Percentiles rank a stretch among this genome's conserved stretches.
phyloP scores from a whole-genome alignment of 352 stramenopile species.

The Phytophthora pluvialis region DNA sequence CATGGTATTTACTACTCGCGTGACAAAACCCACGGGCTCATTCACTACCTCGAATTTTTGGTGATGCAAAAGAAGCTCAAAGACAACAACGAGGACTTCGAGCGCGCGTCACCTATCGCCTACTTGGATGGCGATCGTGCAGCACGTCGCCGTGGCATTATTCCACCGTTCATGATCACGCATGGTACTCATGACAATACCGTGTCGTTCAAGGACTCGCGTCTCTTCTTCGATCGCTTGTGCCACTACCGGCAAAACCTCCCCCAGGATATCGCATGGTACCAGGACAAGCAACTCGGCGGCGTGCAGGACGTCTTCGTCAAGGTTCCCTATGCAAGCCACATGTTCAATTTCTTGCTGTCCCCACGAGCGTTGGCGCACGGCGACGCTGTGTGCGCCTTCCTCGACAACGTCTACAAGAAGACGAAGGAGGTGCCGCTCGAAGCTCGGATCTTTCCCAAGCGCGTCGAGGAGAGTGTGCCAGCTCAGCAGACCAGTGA shows the following conservation, averaged over 20 bases:
- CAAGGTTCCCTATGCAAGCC: slow-evolving; percentile 53
- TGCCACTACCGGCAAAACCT: slow-evolving; percentile 43
- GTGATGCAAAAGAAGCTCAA: slow-evolving; percentile 70
- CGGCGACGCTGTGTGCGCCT: slow-evolving; percentile 58
- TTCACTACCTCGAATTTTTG: slow-evolving; percentile 61
- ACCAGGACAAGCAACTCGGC: slow-evolving; percentile 32
- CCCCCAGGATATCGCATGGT: slow-evolving; percentile 20
- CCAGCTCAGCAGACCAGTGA: not conserved
- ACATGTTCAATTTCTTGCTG: slow-evolving; percentile 72
- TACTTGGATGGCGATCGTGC: slow-evolving; percentile 44
- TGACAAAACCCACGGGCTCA: slow-evolving; percentile 46
- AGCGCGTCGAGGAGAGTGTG: slow-evolving; percentile 2
- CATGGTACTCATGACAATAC: slow-evolving; percentile 70
- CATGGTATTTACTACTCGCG: slow-evolving; percentile 59
- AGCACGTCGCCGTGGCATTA: slow-evolving; percentile 20
- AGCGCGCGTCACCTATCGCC: slow-evolving; percentile 57
- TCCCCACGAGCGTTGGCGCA: slow-evolving; percentile 62
- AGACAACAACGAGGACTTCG: slow-evolving; percentile 50
- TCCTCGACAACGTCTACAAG: slow-evolving; percentile 59
- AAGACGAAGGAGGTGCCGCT: slow-evolving; percentile 49
- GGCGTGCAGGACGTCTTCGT: slow-evolving; percentile 64
- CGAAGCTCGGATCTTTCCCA: slow-evolving; percentile 30
- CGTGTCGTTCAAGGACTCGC: slow-evolving; percentile 61
- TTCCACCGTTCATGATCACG: slow-evolving; percentile 66
- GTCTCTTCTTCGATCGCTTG: slow-evolving; percentile 63